Base-by-base conservation (phyloP, 1,139 yeast species). In the Lodderomyces jiufengensis region DNA sequence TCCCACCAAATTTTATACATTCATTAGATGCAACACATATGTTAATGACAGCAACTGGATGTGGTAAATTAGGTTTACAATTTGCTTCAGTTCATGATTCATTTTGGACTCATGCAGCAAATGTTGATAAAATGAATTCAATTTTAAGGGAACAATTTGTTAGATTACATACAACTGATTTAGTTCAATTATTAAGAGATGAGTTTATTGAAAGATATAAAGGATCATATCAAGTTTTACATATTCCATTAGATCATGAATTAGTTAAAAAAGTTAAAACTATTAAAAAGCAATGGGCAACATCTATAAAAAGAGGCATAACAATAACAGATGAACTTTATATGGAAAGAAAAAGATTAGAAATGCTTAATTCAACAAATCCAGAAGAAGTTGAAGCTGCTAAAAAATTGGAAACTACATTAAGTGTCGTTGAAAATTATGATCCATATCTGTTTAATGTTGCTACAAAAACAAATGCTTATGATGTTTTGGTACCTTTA, bases 21-120 rank as follows among this genome's bases (percentile, higher is more conserved):
- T 90, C 97, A 0, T 70, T 92, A 45, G 99, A 92, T 66, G 97
- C 98, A 1, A 84, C 97, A 0, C 98, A 92, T 55, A 92, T 92
- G 98, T 69, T 92, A 39, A 67, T 90, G 73, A 84, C 96, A 9
- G 95, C 97, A 0, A 69, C 78, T 32, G 79, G 78, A 16, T 88
- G 97, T 59, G 78, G 83, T n/a, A 70, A 77, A 31, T 55, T 57
- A 4, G 78, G 76, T 0, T 59, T 92, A 37, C 68, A 79, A n/a
- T 92, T 94, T 69, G 97, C 98, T 0, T 82, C 97, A 0, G 99
- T 92, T 24, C 99, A 92, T 60, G 99, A 92, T 59, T 90, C 97
- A 1, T 92, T 86, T 57, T 92, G 99, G 99, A 88, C 98, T 0
- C 98, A 94, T 59, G 97, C 98, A 1, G 67, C 78, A 28, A 94